Conservation (phyloP, 2,329 filamentous ascomycete species). For the Arthrobotrys sinensis region DNA sequence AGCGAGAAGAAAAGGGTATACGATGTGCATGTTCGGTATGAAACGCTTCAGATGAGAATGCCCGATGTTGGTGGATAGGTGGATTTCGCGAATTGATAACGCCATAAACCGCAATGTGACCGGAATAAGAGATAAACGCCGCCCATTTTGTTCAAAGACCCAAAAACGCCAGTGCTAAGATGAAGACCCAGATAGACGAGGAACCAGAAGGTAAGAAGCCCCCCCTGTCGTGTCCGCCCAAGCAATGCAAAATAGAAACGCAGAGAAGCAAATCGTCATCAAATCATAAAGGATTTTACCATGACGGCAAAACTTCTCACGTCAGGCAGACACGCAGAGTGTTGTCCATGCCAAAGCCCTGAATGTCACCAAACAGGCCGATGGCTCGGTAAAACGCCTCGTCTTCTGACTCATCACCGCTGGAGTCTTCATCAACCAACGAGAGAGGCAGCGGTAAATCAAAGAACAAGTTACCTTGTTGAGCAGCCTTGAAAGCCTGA, state of each 20-base stretch:
- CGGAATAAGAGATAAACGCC: slow-evolving; percentile 58
- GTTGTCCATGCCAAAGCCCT: slow-evolving; percentile 60
- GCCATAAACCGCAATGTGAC: slow-evolving; percentile 57
- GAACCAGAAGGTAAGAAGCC: slow-evolving; percentile 28
- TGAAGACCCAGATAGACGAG: slow-evolving; percentile 53
- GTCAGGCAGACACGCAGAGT: slow-evolving; percentile 53
- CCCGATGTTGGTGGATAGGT: slow-evolving; percentile 35
- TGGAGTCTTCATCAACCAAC: slow-evolving; percentile 61
- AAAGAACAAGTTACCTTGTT: slow-evolving; percentile 62
- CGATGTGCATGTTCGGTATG: slow-evolving; percentile 23
- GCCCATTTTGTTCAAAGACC: slow-evolving; percentile 60
- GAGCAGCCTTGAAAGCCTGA: slow-evolving; percentile 61
- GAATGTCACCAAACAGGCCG: slow-evolving; percentile 60
- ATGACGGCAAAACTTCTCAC: slow-evolving; percentile 37
- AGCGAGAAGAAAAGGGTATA: slow-evolving; percentile 13
- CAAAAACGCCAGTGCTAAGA: slow-evolving; percentile 61
- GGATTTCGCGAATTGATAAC: slow-evolving; percentile 47
- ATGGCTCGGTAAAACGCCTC: slow-evolving; percentile 61
- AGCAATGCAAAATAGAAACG: slow-evolving; percentile 23
- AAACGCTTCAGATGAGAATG: slow-evolving; percentile 32
- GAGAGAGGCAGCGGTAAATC: slow-evolving; percentile 61
- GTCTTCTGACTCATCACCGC: slow-evolving; percentile 61
- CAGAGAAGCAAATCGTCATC: slow-evolving; percentile 52
- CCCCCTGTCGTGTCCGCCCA: slow-evolving; percentile 35
- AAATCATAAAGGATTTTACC: slow-evolving; percentile 53